These are phyloP conservation scores for Sarcodon sp. DNA, from an alignment of 768 basidiomycete species.

Conservation along the genomic window DNA sequence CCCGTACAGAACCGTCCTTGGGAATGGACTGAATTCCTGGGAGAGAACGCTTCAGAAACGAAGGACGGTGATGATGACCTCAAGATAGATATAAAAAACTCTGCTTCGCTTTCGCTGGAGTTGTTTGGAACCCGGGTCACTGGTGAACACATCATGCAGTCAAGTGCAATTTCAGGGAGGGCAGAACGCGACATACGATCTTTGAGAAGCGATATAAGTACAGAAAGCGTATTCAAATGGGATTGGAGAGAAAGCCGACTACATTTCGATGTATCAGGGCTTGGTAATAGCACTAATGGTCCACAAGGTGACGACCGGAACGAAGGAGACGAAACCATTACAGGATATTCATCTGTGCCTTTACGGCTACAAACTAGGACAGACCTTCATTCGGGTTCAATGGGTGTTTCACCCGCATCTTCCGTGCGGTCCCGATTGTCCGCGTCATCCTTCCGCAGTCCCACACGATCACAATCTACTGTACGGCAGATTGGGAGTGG, in stretches of 20 bases:
- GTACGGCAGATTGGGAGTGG: constrained; percentile 7
- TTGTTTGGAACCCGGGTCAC: constrained; percentile 54
- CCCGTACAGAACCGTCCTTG: constrained; percentile 66
- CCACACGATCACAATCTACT: constrained; percentile 18
- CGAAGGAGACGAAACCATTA: constrained; percentile 17
- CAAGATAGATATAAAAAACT: constrained; percentile 44
- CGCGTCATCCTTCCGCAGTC: constrained; percentile 37
- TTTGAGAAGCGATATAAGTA: constrained; percentile 52
- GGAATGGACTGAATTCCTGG: constrained; percentile 80
- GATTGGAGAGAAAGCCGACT: constrained; percentile 71
- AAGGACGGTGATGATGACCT: constrained; percentile 30
- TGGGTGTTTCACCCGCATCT: constrained; percentile 32
- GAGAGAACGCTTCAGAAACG: constrained; percentile 29
- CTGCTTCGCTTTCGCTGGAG: constrained; percentile 61
- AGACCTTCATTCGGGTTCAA: constrained; percentile 19
- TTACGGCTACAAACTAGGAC: constrained; percentile 1
- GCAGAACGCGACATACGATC: constrained; percentile 34
- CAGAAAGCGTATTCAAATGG: constrained; percentile 54
- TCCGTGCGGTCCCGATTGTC: constrained; percentile 29
- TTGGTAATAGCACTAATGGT: constrained; percentile 13
- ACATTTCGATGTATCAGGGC: constrained; percentile 17
- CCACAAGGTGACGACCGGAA: constrained; percentile 10
- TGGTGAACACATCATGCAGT: constrained; percentile 37
- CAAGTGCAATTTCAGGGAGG: constrained; percentile 7
- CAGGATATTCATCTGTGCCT: constrained; percentile 14